Base-by-base conservation (phyloP, 106 monocot genomes). In the Hemerocallis citrina region DNA sequence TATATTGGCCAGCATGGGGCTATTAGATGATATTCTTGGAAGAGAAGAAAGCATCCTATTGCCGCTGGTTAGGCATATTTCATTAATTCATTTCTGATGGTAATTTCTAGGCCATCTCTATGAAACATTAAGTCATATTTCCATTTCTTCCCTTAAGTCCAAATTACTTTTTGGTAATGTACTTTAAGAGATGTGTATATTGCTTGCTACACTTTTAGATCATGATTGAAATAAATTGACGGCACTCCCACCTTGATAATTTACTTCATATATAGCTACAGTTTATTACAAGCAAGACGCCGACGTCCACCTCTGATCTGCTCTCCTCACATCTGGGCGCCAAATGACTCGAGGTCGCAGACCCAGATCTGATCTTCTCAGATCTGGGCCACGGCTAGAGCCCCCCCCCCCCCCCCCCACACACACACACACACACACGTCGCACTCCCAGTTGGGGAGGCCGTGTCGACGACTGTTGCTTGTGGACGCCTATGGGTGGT, bases 31-130 rank as follows among this genome's bases (percentile, higher is more conserved):
- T 55, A 79, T 96, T 35, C 86, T 91, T 31, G 79, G 81, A 29
- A 72, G n/a, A n/a, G n/a, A n/a, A n/a, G 79, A 61, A 77, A 77
- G 71, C 67, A 25, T 16, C 98, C 92, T 67, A 69, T 92, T 60
- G 87, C 98, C 71, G 81, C 98, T 44, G 98, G 92, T 3, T 77
- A 98, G 64, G 60, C 98, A 57, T 98, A 98, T 82, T 98, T 98
- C 68, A n/a, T n/a, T n/a, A n/a, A n/a, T n/a, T n/a, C n/a, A 85
- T 98, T 61, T 92, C 74, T 34, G 98, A 98, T 73, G 98, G 98
- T 92, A 91, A 65, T 54, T 3, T 4, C 24, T 23, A 22, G 23
- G 1, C 30, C 9, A n/a, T 39, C 9, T 1, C 33, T 57, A 27
- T 36, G 35, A 43, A 33, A 35, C 13, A 33, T 57, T 34, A 22